Evolutionary conservation across 2,329 filamentous ascomycete genomes (phyloP).

Genomic region (Bipolaris victoriae): DNA sequence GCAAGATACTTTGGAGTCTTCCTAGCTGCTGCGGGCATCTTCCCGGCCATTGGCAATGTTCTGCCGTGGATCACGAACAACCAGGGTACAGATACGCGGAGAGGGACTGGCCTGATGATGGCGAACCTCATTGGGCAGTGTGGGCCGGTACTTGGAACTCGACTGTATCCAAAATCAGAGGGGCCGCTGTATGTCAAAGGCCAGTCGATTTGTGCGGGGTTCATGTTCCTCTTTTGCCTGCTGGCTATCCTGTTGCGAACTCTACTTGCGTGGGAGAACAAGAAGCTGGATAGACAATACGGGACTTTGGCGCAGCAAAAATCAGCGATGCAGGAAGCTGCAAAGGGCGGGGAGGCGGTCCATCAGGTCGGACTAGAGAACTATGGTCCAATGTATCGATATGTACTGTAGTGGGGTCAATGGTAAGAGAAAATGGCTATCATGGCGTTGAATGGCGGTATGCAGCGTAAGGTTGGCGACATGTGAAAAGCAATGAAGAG

Average conservation of each 20-base stretch:
- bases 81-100: slow-evolving; percentile 70
- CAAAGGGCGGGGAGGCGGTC: slow-evolving; percentile 18
- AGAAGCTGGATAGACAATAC: slow-evolving; percentile 42
- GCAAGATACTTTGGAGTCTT: slow-evolving; percentile 61
- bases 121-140: slow-evolving; percentile 68
- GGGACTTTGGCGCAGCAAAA: slow-evolving; percentile 41
- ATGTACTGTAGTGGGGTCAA: slow-evolving; percentile 25
- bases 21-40: slow-evolving; percentile 66
- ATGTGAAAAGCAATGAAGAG: too few relatives aligned
- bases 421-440: not conserved
- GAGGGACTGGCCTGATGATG: slow-evolving; percentile 70
- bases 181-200: slow-evolving; percentile 46
- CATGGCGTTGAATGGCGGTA: not conserved
- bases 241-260: slow-evolving; percentile 38
- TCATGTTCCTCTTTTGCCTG: slow-evolving; percentile 47
- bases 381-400: slow-evolving; percentile 43
- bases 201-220: slow-evolving; percentile 45
- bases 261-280: slow-evolving; percentile 48
- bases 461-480: too few relatives aligned
- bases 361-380: slow-evolving; percentile 39
- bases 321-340: slow-evolving; percentile 26
- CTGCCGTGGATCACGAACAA: slow-evolving; percentile 74
- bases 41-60: slow-evolving; percentile 72
- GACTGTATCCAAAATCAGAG: slow-evolving; percentile 43
- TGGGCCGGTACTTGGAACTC: slow-evolving; percentile 46